Evolutionary conservation across 176 grass and related monocot genomes (phyloP).

Genomic region (Hordeum vulgare): DNA sequence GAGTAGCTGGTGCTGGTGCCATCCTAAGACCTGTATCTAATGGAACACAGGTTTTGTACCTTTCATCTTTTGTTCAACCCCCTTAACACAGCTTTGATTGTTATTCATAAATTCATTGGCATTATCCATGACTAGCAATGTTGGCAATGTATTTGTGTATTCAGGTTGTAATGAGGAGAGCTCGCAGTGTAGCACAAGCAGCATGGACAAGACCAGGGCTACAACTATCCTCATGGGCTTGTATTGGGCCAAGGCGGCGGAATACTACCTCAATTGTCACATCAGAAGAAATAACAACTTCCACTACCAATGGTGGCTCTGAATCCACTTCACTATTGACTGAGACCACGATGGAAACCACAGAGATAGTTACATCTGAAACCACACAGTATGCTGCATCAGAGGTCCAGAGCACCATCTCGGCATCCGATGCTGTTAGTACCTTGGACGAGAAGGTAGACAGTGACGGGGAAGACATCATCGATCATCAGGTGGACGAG

Average conservation of each 20-base stretch:
- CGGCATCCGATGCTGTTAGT: conserved; percentile 31
- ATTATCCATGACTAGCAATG: neutral
- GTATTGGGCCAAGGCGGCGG: conserved; percentile 71
- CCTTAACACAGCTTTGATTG: neutral
- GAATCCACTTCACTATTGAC: conserved; percentile 40
- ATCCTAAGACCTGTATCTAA: conserved; percentile 90
- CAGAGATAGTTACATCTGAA: conserved; percentile 46
- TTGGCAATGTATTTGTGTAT: conserved; percentile 15
- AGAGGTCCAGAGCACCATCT: conserved; percentile 26
- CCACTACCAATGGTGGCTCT: conserved; percentile 2
- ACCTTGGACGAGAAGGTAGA: conserved; percentile 46
- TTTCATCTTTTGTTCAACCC: neutral
- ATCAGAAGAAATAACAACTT: conserved; percentile 35
- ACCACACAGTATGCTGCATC: conserved; percentile 33
- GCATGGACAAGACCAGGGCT: conserved; percentile 70
- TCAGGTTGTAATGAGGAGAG: conserved; percentile 92
- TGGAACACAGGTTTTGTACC: conserved; percentile 65
- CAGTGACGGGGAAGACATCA: conserved; percentile 28
- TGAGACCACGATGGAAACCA: conserved; percentile 39
- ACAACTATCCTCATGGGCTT: conserved; percentile 86
- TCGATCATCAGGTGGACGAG: conserved; percentile 30
- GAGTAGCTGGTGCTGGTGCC: conserved; percentile 89
- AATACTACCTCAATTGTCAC: conserved; percentile 48
- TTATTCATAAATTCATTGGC: neutral
- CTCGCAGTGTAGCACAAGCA: conserved; percentile 76